Evolutionary conservation across 2,329 filamentous ascomycete genomes (phyloP).

Genomic region (Fusarium denticulatum): DNA sequence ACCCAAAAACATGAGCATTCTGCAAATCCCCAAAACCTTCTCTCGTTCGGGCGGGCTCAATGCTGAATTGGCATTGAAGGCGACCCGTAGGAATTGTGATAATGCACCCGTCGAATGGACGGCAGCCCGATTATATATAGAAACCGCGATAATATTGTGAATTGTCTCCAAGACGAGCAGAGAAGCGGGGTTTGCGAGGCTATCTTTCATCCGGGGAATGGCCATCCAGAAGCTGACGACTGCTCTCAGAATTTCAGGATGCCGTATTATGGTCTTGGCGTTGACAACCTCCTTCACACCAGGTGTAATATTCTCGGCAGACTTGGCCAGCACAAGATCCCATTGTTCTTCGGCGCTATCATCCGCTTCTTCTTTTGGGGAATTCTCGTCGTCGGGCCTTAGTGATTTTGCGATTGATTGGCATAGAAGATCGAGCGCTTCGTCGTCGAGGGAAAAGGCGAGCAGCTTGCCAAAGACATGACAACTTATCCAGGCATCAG

Average conservation of each 20-base stretch:
- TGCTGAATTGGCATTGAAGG: slow-evolving; percentile 63
- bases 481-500: slow-evolving; percentile 73
- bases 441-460: slow-evolving; percentile 82
- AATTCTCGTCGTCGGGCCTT: slow-evolving; percentile 45
- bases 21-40: slow-evolving; percentile 73
- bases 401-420: slow-evolving; percentile 56
- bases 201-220: slow-evolving; percentile 60
- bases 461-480: slow-evolving; percentile 86
- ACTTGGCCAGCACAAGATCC: slow-evolving; percentile 51
- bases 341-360: slow-evolving; percentile 51
- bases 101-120: slow-evolving; percentile 79
- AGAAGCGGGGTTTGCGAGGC: slow-evolving; percentile 62
- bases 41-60: slow-evolving; percentile 66
- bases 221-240: slow-evolving; percentile 73
- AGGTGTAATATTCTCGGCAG: slow-evolving; percentile 50
- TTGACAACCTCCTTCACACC: slow-evolving; percentile 61
- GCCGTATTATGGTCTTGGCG: slow-evolving; percentile 63
- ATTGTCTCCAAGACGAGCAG: slow-evolving; percentile 74
- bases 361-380: slow-evolving; percentile 43
- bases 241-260: slow-evolving; percentile 70
- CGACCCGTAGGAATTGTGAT: slow-evolving; percentile 70
- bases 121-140: slow-evolving; percentile 74
- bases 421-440: slow-evolving; percentile 77
- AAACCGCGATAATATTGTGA: slow-evolving; percentile 65
- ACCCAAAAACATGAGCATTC: slow-evolving; percentile 76